Percentiles rank a stretch among this genome's conserved stretches.
Conservation (phyloP, 805 yeast species). For the Ogataea nakhonphanomensis region DNA sequence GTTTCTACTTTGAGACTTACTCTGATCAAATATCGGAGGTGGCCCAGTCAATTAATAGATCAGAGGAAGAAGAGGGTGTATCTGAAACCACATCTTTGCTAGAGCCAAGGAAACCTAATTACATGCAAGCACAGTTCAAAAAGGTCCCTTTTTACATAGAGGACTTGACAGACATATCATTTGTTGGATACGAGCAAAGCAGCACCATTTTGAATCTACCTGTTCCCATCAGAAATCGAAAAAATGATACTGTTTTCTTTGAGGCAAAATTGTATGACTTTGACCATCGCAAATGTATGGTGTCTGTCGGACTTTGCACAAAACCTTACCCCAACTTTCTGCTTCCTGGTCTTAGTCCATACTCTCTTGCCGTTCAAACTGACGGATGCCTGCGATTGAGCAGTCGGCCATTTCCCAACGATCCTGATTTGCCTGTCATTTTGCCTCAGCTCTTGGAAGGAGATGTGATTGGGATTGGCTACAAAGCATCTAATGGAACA, state of each 20-base stretch:
- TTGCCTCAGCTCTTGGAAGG: constrained; percentile 51
- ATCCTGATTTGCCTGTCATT: constrained; percentile 40
- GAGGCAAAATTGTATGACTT: constrained; percentile 53
- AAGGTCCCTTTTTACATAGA: constrained; percentile 29
- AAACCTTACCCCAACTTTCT: constrained; percentile 74
- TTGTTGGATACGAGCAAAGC: constrained; percentile 21
- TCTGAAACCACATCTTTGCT: constrained; percentile 21
- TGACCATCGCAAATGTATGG: constrained; percentile 42
- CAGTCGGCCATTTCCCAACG: constrained; percentile 55
- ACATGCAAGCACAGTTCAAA: constrained; percentile 15
- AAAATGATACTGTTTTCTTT: constrained; percentile 58
- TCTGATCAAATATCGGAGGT: constrained; percentile 30
- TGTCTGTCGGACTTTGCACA: constrained; percentile 66
- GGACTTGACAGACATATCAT: constrained; percentile 33
- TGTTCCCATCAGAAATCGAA: constrained; percentile 34
- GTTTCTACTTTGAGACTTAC: constrained; percentile 32
- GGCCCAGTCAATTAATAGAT: constrained; percentile 6
- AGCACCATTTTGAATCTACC: constrained; percentile 33
- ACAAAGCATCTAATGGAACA: constrained; percentile 44
- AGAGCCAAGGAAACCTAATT: constrained; percentile 13
- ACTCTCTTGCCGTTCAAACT: constrained; percentile 70
- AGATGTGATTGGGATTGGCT: constrained; percentile 56
- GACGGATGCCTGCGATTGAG: constrained; percentile 62
- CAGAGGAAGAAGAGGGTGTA: constrained; percentile 2
- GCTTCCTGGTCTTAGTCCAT: constrained; percentile 69